Base-by-base conservation (phyloP, 139 green algal genomes). In the Closterium sp. region DNA sequence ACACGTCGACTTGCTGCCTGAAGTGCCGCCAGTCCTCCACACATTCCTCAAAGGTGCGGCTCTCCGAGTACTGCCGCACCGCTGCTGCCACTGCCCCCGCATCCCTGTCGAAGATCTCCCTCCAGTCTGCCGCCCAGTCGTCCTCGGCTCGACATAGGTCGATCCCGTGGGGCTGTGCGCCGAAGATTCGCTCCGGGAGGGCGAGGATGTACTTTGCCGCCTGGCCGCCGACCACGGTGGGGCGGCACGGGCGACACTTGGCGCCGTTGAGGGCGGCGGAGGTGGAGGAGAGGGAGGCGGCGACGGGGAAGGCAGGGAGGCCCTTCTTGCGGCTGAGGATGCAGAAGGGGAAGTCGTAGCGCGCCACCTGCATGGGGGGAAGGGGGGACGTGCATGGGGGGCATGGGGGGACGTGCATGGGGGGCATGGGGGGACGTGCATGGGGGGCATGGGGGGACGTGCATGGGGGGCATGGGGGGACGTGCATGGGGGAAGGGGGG, bases 191-290 rank as follows among this genome's bases (percentile, higher is more conserved):
- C 64, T 90, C 83, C 5, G 83, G 83, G 30, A 92, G 84, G 19
- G 86, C 25, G 16, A 31, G 38, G n/a, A 90, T 92, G 34, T 90
- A 90, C 10, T 91, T 30, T 32, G 38, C 87, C 8, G 64, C 69
- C 32, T 55, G 19, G 5, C 64, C 55, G 35, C 87, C 90, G 8
- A 55, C 32, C 86, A 92, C 90, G 25, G 33, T 88, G 23, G 91
- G 89, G 33, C 31, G 81, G 87, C 91, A 94, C 1, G 91, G 91
- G 21, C 88, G 76, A 33, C 91, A 94, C 88, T 94, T 93, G 64
- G 84, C 91, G 33, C 91, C 91, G 87, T 94, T 94, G 38, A 94
- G 88, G 33, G 88, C 31, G 30, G 83, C 89, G 0, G 83, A 1
- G 5, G 25, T 76, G 69, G 83, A 85, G 88, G 33, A 85, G 28